phyloP scores from a whole-genome alignment of 352 stramenopile genomes.

The Pythium graminicola region DNA sequence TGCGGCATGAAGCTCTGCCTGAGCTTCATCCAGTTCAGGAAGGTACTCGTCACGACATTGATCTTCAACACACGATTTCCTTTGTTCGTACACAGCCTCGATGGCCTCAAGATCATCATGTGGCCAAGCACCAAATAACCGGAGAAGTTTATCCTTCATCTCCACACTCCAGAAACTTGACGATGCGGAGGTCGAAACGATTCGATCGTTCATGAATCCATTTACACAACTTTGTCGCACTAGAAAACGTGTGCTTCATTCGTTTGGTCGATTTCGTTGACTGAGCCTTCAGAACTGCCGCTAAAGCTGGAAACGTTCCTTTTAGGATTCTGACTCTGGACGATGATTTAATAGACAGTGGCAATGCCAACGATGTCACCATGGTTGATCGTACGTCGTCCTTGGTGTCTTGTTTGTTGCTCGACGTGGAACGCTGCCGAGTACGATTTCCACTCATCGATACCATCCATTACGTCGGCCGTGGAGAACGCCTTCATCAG shows the following conservation, averaged over 20 bases:
- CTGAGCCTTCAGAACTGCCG: not conserved
- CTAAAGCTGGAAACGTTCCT: slow-evolving; percentile 6
- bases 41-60: too few relatives aligned
- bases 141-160: not conserved
- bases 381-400: slow-evolving; percentile 16
- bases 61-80: not conserved
- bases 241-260: not conserved
- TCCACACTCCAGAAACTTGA: not conserved
- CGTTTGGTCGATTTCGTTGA: not conserved
- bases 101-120: slow-evolving; percentile 1
- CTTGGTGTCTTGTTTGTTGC: slow-evolving; percentile 18
- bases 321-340: slow-evolving; percentile 1
- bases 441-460: slow-evolving; percentile 30
- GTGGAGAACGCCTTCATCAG: slow-evolving; percentile 15
- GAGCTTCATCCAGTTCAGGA: too few relatives aligned
- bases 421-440: slow-evolving; percentile 29
- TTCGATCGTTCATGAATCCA: not conserved
- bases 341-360: too few relatives aligned
- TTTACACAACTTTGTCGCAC: not conserved
- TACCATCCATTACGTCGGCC: slow-evolving; percentile 10
- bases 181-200: slow-evolving; percentile 1
- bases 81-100: not conserved
- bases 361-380: too few relatives aligned
- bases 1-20: not conserved
- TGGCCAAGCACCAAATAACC: not conserved